Evolutionary conservation across 352 stramenopile species (phyloP), one percentile per base, ranked within the genome.

Genomic region (Phytophthora boehmeriae): DNA sequence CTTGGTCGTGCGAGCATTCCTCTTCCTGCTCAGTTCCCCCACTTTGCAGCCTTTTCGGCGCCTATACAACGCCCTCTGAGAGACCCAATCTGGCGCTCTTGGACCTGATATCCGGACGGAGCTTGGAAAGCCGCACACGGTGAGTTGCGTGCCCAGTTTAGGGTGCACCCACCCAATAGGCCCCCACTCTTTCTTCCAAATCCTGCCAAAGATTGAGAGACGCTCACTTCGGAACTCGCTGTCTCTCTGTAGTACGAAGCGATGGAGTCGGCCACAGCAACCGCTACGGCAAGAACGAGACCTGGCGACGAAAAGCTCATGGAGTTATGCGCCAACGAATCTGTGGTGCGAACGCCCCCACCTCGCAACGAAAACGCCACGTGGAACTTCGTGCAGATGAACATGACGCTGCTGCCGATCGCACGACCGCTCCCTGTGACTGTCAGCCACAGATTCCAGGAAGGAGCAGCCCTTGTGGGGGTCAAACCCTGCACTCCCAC

Each of bases 331-430:
- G 35, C 46, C 52, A 54, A 59, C 19, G 53, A 70, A 47, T 8
- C 55, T 2, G 43, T 61, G 25, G 32, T 48, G 34, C 49, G 35
- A 13, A 25, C 55, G 22, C 59, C 49, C n/a, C 28, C 44, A 3
- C 8, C 43, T 30, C 51, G 52, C 32, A 64, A 41, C 23, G 58
- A 67, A 28, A 61, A 27, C 28, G 39, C 75, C 13, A 86, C 82
- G 13, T 93, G 84, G 84, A 93, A 56, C 60, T 93, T 93, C 50
- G 84, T 93, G 34, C 82, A 92, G 68, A 93, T 93, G 84, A 93
- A 93, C 62, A 93, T 92, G 84, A 81, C 75, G 45, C 68, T 93
- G 39, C 59, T 93, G 32, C 84, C 84, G 2, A 93, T 93, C 54
- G 84, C 84, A 35, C 77, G 80, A 1, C 84, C 84, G 27, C 57